Conservation (phyloP, 441 rosid species). For the Pelargonium cotyledonis region DNA sequence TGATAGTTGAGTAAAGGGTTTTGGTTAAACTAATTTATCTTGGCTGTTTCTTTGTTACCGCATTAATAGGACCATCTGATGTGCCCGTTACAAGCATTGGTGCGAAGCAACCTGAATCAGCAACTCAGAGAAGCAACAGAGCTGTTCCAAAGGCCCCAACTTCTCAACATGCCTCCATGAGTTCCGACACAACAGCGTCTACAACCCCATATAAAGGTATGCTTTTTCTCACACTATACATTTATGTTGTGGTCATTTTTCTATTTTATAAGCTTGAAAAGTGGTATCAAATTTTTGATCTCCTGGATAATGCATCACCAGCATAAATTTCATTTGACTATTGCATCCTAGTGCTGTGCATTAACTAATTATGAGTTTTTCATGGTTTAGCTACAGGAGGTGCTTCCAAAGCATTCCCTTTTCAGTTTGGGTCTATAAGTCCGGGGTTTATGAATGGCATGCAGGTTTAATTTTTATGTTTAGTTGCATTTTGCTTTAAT, state of each 20-base stretch:
- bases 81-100: slow-evolving; percentile 30
- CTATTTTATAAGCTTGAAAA: background rate
- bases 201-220: slow-evolving; percentile 55
- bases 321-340: background rate
- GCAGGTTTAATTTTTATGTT: slow-evolving; percentile 36
- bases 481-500: background rate
- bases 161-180: slow-evolving; percentile 63
- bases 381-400: slow-evolving; percentile 44
- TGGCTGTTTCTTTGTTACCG: background rate
- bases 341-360: slow-evolving; percentile 16
- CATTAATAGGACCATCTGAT: slow-evolving; percentile 40
- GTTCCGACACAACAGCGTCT: slow-evolving; percentile 33
- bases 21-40: background rate
- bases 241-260: slow-evolving; percentile 38
- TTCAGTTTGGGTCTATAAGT: slow-evolving; percentile 86
- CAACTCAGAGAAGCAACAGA: slow-evolving; percentile 38
- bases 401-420: slow-evolving; percentile 53
- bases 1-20: background rate
- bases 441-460: slow-evolving; percentile 75
- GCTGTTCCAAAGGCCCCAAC: slow-evolving; percentile 76
- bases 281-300: background rate
- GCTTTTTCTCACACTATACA: slow-evolving; percentile 6
- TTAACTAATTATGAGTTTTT: slow-evolving; percentile 4
- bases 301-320: background rate
- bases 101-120: slow-evolving; percentile 38